Conservation (phyloP, 495 filamentous ascomycete genomes). For the Aspergillus nanangensis region DNA sequence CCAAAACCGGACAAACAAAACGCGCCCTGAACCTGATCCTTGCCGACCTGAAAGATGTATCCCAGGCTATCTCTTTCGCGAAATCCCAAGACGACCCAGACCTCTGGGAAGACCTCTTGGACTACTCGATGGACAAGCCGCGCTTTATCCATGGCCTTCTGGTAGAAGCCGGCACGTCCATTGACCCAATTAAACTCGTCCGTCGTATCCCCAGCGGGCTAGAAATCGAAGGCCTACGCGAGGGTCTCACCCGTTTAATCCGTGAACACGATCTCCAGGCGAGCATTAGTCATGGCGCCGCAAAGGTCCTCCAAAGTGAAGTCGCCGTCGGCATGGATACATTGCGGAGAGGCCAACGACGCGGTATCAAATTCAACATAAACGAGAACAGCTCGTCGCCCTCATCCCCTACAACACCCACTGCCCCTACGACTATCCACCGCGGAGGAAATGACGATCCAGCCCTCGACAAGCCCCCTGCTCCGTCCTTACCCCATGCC, state of each 20-base stretch:
- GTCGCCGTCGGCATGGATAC: constrained; percentile 78
- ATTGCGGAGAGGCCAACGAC: constrained; percentile 69
- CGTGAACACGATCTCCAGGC: constrained; percentile 91
- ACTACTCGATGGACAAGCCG: constrained; percentile 95
- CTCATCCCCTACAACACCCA: too few species aligned
- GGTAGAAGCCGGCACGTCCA: constrained; percentile 88
- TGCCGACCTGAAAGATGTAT: constrained; percentile 79
- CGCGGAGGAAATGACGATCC: too few species aligned
- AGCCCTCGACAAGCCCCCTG: too few species aligned
- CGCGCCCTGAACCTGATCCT: constrained; percentile 87
- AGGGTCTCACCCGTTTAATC: constrained; percentile 80
- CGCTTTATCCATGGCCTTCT: constrained; percentile 88
- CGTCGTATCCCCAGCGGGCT: constrained; percentile 86
- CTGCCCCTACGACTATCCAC: too few species aligned
- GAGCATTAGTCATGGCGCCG: constrained; percentile 85
- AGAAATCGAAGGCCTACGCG: constrained; percentile 82
- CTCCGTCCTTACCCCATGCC: too few species aligned
- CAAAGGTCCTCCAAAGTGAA: constrained; percentile 79
- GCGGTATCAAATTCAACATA: constrained; percentile 86
- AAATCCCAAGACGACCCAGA: constrained; percentile 87
- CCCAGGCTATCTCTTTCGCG: constrained; percentile 87
- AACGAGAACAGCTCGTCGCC: constrained; percentile 38
- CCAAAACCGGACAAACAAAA: constrained; percentile 90
- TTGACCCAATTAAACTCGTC: constrained; percentile 85
- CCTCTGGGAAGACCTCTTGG: constrained; percentile 90